Conservation (phyloP, 768 basidiomycete genomes). For the Dacryopinax spathularia region DNA sequence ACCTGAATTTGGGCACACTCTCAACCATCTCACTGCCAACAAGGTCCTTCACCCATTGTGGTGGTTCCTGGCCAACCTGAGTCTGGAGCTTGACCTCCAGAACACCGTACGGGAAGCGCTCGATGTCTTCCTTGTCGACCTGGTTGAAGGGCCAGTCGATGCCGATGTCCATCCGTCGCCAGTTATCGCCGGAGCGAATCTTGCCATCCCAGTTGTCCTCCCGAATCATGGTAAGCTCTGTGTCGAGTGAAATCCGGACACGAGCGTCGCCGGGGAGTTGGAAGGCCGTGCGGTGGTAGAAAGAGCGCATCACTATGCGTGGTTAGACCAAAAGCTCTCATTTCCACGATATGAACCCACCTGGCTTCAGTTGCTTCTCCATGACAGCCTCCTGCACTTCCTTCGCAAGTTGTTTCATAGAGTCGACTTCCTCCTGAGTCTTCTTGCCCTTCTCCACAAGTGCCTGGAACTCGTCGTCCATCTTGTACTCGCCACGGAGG, state of each 20-base stretch:
- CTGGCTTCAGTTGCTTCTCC: conserved; percentile 67
- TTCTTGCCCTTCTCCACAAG: conserved; percentile 85
- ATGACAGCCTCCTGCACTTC: conserved; percentile 89
- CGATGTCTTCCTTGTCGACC: conserved; percentile 61
- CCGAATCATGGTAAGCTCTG: conserved; percentile 82
- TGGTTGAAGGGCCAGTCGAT: conserved; percentile 84
- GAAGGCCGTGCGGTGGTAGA: conserved; percentile 98
- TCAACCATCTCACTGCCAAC: conserved; percentile 91
- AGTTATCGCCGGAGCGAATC: conserved; percentile 68
- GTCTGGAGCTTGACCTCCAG: conserved; percentile 97
- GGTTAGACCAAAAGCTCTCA: no score
- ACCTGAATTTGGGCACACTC: conserved; percentile 95
- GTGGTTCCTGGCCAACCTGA: conserved; percentile 87
- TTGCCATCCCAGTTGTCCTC: conserved; percentile 94
- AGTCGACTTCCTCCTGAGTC: conserved; percentile 75
- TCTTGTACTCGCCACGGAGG: conserved; percentile 74
- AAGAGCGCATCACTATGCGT: conserved; percentile 96
- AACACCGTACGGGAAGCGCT: conserved; percentile 86
- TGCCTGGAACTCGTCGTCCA: conserved; percentile 84
- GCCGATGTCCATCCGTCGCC: conserved; percentile 87
- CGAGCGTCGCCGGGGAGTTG: conserved; percentile 97
- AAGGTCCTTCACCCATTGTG: conserved; percentile 91
- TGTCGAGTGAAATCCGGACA: conserved; percentile 95
- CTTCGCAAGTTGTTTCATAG: conserved; percentile 90
- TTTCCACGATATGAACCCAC: conserved; percentile 31